These are phyloP conservation scores for Ilex asprella DNA, from an alignment of 257 asterid genomes.

Conservation along the genomic window DNA sequence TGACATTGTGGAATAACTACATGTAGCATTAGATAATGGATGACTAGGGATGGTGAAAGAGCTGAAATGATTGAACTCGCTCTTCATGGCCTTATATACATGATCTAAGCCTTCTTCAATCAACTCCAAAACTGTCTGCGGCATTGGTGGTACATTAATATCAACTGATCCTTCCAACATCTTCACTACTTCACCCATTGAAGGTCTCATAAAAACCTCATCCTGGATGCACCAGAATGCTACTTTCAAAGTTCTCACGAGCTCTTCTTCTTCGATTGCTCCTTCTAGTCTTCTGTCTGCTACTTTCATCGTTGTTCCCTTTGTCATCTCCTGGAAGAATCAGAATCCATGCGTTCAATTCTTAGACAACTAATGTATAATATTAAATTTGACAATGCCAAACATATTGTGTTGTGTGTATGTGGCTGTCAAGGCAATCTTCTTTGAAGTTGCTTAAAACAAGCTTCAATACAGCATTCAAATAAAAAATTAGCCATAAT, in stretches of 20 bases:
- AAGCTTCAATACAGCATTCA: too few species aligned
- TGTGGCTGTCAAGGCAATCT: too few species aligned
- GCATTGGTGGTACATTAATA: constrained; percentile 70
- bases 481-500: too few species aligned
- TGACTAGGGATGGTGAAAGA: constrained; percentile 59
- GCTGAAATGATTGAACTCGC: constrained; percentile 62
- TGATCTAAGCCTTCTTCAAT: constrained; percentile 84
- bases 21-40: constrained; percentile 73
- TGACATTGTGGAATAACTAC: constrained; percentile 78
- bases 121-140: constrained; percentile 69
- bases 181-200: constrained; percentile 87
- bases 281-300: constrained; percentile 66
- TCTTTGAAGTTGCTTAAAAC: too few species aligned
- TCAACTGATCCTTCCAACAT: constrained; percentile 78
- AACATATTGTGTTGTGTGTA: too few species aligned
- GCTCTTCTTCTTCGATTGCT: constrained; percentile 52
- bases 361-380: neutral
- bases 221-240: constrained; percentile 96
- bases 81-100: constrained; percentile 81
- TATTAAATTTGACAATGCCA: too few species aligned
- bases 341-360: constrained; percentile 1
- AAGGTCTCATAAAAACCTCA: constrained; percentile 64
- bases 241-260: constrained; percentile 48
- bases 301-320: constrained; percentile 43
- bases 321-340: constrained; percentile 48